phyloP scores from a whole-genome alignment of 495 filamentous ascomycete species.

The Xylaria grammica region DNA sequence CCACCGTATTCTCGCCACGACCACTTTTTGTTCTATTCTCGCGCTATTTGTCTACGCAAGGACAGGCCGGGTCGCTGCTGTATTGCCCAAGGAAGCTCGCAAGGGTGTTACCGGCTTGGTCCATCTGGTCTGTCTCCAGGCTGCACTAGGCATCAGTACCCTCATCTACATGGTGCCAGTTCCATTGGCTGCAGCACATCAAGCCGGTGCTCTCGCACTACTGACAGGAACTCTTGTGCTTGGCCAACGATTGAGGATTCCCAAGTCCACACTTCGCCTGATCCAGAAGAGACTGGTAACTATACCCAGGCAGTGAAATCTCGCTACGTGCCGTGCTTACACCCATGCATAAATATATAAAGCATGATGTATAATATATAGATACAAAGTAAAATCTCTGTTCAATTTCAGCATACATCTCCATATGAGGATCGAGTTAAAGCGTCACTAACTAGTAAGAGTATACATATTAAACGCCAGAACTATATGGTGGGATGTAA shows the following conservation, averaged over 20 bases:
- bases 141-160: slow-evolving; percentile 83
- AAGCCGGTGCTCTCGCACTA: slow-evolving; percentile 86
- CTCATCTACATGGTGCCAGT: slow-evolving; percentile 91
- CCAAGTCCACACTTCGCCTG: slow-evolving; percentile 51
- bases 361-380: not conserved
- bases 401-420: not conserved
- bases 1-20: slow-evolving; percentile 88
- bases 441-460: too few species aligned
- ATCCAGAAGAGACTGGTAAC: slow-evolving; percentile 43
- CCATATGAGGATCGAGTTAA: not conserved
- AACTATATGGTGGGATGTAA: too few species aligned
- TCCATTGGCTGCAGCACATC: slow-evolving; percentile 86
- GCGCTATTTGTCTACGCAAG: slow-evolving; percentile 78
- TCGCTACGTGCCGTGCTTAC: not conserved
- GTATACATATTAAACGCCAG: too few species aligned
- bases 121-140: slow-evolving; percentile 82
- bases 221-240: slow-evolving; percentile 81
- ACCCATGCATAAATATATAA: not conserved
- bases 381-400: slow-evolving; percentile 11
- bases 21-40: slow-evolving; percentile 82
- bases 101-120: slow-evolving; percentile 81
- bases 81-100: slow-evolving; percentile 66
- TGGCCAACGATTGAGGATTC: slow-evolving; percentile 61
- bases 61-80: slow-evolving; percentile 63
- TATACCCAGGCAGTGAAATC: slow-evolving; percentile 7